Conservation (phyloP, 2,329 filamentous ascomycete species). For the Neopestalotiopsis sp. region DNA sequence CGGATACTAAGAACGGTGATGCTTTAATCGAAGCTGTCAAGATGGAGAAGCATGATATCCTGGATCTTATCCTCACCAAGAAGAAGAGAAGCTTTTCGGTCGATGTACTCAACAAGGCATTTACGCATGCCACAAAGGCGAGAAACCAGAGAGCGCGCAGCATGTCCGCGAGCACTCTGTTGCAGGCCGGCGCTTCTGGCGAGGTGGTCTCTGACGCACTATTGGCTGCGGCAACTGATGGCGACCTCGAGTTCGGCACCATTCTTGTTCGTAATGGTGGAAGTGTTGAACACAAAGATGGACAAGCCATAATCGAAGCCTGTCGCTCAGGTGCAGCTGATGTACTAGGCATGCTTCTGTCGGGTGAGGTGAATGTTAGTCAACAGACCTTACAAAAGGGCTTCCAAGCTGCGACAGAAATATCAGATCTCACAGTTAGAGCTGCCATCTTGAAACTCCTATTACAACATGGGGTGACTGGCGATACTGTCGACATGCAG, state of each 20-base stretch:
- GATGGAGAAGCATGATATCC: constrained; percentile 48
- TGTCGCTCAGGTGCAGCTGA: constrained; percentile 55
- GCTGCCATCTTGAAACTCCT: constrained; percentile 56
- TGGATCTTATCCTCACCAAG: constrained; percentile 50
- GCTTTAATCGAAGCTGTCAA: constrained; percentile 52
- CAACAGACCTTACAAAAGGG: constrained; percentile 52
- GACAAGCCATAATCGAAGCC: constrained; percentile 59
- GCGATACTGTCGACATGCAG: constrained; percentile 57
- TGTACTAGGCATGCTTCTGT: constrained; percentile 56
- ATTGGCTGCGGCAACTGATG: constrained; percentile 55
- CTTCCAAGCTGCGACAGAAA: constrained; percentile 60
- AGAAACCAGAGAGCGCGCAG: constrained; percentile 45
- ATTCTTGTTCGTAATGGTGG: constrained; percentile 58
- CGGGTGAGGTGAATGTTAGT: constrained; percentile 42
- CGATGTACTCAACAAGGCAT: constrained; percentile 45
- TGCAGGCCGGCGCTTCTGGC: constrained; percentile 51
- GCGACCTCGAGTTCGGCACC: constrained; percentile 55
- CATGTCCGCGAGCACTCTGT: constrained; percentile 49
- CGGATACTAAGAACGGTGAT: constrained; percentile 56
- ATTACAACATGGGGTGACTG: constrained; percentile 52
- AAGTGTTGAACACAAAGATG: constrained; percentile 53
- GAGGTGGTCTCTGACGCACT: constrained; percentile 54
- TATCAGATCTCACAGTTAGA: constrained; percentile 54
- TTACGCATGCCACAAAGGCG: constrained; percentile 49
- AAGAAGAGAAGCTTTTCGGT: constrained; percentile 39